Base-by-base conservation (phyloP, 129 eudicot species). In the Kitagawia praeruptora region DNA sequence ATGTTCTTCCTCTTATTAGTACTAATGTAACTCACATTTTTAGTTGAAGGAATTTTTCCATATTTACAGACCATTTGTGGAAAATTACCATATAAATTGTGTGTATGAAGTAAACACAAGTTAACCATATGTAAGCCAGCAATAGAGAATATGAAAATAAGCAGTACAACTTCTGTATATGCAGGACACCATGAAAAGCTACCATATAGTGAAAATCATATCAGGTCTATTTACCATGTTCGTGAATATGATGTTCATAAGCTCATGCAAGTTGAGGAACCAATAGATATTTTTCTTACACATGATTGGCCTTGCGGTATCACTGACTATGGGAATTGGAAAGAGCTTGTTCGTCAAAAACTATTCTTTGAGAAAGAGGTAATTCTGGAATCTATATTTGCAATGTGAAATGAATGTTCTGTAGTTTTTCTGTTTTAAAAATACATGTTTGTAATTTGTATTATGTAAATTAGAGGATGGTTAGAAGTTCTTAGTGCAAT, bases 101-200 rank as follows among this genome's bases (percentile, higher is more conserved):
- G 37, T 67, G 0, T 12, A 67, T 31, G 40, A 66, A 28, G n/a
- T 25, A n/a, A n/a, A 58, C n/a, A n/a, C 39, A 67, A 14, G 73
- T 41, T 67, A 28, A 14, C 0, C 14, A 67, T 27, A 67, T 67
- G 73, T 15, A 66, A 27, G 72, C 38, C 21, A 28, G 39, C 18
- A 67, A 31, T 3, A 13, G 69, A 61, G 69, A 58, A 58, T 28
- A 58, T n/a, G 67, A 58, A 23, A 23, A 0, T 58, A 58, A 58
- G 67, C 64, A 21, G 31, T n/a, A 61, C 1, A 61, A 25, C 34
- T 61, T n/a, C 10, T 25, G 69, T 23, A 49, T 77, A 70, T 58
- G 86, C 91, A 96, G 99, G 99, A 54, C 99, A 96, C 80, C 84
- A 77, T 80, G 99, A 96, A 86, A 92, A 89, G 86, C 85, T 93